A percentile compares a stretch with the other conserved stretches of the same genome.
phyloP scores from a whole-genome alignment of 257 asterid genomes.

The Knoxia roxburghii region DNA sequence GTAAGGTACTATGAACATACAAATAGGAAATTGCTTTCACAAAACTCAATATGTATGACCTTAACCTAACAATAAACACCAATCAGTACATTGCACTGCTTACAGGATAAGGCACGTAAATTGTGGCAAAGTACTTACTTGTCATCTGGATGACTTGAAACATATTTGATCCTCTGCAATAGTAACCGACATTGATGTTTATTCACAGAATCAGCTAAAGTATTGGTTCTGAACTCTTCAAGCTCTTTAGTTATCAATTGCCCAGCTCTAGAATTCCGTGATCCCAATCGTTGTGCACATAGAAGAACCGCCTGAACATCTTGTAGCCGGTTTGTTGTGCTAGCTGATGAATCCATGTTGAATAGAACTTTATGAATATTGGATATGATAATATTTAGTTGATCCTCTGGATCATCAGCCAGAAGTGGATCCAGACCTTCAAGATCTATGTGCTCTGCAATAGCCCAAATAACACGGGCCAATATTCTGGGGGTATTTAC shows the following conservation, averaged over 20 bases:
- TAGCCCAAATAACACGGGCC: slow-evolving; percentile 83
- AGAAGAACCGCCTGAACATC: slow-evolving; percentile 91
- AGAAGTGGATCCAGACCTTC: slow-evolving; percentile 88
- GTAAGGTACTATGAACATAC: too few species aligned
- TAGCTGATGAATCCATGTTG: slow-evolving; percentile 63
- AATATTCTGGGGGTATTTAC: slow-evolving; percentile 72
- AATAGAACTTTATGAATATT: slow-evolving; percentile 68
- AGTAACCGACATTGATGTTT: slow-evolving; percentile 82
- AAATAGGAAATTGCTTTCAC: not conserved
- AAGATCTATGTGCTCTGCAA: slow-evolving; percentile 77
- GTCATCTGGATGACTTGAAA: slow-evolving; percentile 58
- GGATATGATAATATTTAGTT: slow-evolving; percentile 59
- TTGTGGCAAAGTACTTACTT: slow-evolving; percentile 44
- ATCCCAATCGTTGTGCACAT: slow-evolving; percentile 78
- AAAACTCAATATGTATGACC: not conserved
- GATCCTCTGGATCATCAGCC: slow-evolving; percentile 86
- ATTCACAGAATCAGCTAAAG: slow-evolving; percentile 82
- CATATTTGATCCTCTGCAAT: slow-evolving; percentile 74
- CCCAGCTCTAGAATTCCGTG: slow-evolving; percentile 82
- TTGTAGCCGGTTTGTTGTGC: slow-evolving; percentile 69
- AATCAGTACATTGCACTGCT: not conserved
- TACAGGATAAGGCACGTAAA: not conserved
- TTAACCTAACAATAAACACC: not conserved
- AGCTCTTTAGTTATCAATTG: slow-evolving; percentile 75
- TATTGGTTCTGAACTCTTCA: slow-evolving; percentile 67